Evolutionary conservation across 169 alveolate species (phyloP).

Genomic region (Cryptosporidium bovis): DNA sequence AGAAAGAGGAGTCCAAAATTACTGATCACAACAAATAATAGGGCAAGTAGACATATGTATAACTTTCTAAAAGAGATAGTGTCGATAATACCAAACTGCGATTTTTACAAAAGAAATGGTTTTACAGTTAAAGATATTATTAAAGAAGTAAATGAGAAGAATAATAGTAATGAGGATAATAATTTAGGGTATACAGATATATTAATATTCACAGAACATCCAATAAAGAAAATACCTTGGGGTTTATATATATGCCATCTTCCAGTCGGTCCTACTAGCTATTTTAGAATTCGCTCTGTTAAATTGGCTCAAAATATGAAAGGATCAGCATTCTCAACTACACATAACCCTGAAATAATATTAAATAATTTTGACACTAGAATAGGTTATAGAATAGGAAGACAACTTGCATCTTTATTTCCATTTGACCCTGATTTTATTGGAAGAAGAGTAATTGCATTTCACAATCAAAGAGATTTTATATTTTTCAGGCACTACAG

Average conservation of each 20-base stretch:
- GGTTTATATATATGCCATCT: constrained; percentile 87
- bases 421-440: constrained; percentile 95
- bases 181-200: constrained; percentile 84
- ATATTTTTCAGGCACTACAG: constrained; percentile 98
- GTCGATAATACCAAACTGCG: constrained; percentile 88
- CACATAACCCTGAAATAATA: constrained; percentile 94
- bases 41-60: constrained; percentile 86
- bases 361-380: constrained; percentile 96
- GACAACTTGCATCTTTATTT: constrained; percentile 95
- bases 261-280: constrained; percentile 95
- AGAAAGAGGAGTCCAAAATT: constrained; percentile 89
- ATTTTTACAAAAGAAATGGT: constrained; percentile 89
- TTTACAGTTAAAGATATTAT: constrained; percentile 82
- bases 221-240: constrained; percentile 90
- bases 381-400: constrained; percentile 96
- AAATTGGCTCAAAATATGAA: constrained; percentile 87
- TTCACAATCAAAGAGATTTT: constrained; percentile 98
- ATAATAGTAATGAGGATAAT: constrained; percentile 81
- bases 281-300: constrained; percentile 88
- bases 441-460: constrained; percentile 96
- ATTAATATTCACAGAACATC: constrained; percentile 85
- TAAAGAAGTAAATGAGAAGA: constrained; percentile 86
- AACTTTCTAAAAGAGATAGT: constrained; percentile 90
- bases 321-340: constrained; percentile 90
- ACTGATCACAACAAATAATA: constrained; percentile 89